phyloP scores from a whole-genome alignment of 306 rosid genomes.

The Coriaria nepalensis region DNA sequence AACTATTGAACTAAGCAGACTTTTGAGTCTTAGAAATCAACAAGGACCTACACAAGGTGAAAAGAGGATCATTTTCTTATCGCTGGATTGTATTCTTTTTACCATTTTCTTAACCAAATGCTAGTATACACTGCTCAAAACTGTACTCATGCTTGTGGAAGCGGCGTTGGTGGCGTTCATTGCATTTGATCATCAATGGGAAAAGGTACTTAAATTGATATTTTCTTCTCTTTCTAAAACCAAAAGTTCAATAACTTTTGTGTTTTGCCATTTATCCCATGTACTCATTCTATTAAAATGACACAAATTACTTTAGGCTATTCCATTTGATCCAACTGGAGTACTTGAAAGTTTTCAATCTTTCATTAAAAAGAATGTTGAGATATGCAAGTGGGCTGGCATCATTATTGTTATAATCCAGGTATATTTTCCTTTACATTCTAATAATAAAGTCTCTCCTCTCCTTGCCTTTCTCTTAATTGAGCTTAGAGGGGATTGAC shows the following conservation, averaged over 20 bases:
- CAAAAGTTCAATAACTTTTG: neutral
- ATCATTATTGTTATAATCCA: slow-evolving; percentile 45
- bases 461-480: neutral
- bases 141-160: slow-evolving; percentile 42
- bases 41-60: too few relatives aligned
- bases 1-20: too few relatives aligned
- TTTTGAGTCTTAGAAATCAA: too few relatives aligned
- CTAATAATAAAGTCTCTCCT: slow-evolving; percentile 5
- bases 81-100: neutral
- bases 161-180: slow-evolving; percentile 70
- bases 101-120: slow-evolving; percentile 40
- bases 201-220: slow-evolving; percentile 30
- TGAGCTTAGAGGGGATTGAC: too few relatives aligned
- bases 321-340: slow-evolving; percentile 84
- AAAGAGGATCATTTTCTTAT: neutral
- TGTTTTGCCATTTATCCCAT: slow-evolving; percentile 5
- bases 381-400: slow-evolving; percentile 74
- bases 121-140: slow-evolving; percentile 55
- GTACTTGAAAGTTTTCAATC: slow-evolving; percentile 46
- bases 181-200: slow-evolving; percentile 69
- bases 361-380: slow-evolving; percentile 56
- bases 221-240: neutral
- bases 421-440: slow-evolving; percentile 33
- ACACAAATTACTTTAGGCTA: slow-evolving; percentile 42
- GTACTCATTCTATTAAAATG: slow-evolving; percentile 6